These are phyloP conservation scores for Xylariomycetidae sp. DNA, from an alignment of 2,329 filamentous ascomycete genomes.

Conservation along the genomic window DNA sequence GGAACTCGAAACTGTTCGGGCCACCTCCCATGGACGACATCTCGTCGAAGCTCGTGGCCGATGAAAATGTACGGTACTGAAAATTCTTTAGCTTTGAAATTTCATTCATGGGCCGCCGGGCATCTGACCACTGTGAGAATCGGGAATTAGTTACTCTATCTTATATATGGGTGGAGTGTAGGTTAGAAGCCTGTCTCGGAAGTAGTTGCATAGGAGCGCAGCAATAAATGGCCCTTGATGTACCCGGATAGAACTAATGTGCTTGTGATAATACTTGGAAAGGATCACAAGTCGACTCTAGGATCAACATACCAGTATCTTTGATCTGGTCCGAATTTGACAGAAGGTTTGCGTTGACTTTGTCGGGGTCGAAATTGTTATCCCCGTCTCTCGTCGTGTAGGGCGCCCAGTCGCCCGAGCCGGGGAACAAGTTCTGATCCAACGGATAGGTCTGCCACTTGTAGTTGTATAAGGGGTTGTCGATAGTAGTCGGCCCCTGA, in stretches of 20 bases:
- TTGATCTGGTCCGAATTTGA: slow-evolving; percentile 29
- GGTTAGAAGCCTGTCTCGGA: too few species aligned
- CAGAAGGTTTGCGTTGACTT: too few species aligned
- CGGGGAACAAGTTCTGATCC: slow-evolving; percentile 30
- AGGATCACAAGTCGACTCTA: too few species aligned
- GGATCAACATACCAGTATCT: slow-evolving; percentile 38
- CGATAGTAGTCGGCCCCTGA: slow-evolving; percentile 32
- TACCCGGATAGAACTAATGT: too few species aligned
- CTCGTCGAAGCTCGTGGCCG: slow-evolving; percentile 30
- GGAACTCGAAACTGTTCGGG: slow-evolving; percentile 38
- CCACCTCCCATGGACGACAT: slow-evolving; percentile 35
- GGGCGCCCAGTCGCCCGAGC: slow-evolving; percentile 24
- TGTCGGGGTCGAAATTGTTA: slow-evolving; percentile 33
- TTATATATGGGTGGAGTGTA: not conserved
- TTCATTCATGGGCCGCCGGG: too few species aligned
- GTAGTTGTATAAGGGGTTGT: slow-evolving; percentile 51
- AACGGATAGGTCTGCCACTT: slow-evolving; percentile 38
- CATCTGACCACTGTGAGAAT: too few species aligned
- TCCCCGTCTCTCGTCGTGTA: slow-evolving; percentile 33
- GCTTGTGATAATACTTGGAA: too few species aligned
- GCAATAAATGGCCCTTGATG: too few species aligned
- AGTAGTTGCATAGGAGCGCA: too few species aligned
- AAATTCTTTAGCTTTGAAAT: too few species aligned
- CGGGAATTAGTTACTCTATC: slow-evolving; percentile 3
- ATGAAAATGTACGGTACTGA: slow-evolving; percentile 40